Evolutionary conservation across 495 filamentous ascomycete species (phyloP), one percentile per base, ranked within the genome.

Genomic region (Apodospora peruviana): DNA sequence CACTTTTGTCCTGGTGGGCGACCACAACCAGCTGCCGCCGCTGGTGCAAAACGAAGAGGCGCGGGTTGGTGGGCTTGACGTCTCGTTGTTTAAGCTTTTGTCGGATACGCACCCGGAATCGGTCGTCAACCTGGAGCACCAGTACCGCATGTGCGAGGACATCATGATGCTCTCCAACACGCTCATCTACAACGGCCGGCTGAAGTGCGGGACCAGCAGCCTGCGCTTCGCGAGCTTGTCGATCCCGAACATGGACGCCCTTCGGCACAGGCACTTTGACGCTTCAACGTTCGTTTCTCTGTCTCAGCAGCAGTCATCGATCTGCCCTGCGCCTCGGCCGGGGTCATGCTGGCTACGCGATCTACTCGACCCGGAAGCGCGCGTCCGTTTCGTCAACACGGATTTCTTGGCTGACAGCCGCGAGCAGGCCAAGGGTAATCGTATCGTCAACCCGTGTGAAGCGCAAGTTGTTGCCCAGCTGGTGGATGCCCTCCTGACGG

Each of bases 81-180:
- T 95, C 43, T 95, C 88, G 63, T 77, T 97, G 7, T 98, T 98
- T 74, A 94, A 93, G 57, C 72, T 90, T 9, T 80, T 98, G 19
- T 96, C 87, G 14, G 91, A 97, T 56, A 76, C 76, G 0, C 90
- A 96, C 53, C 93, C 93, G 0, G 63, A 78, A 19, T 88, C 90
- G 1, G 90, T 97, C 10, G 86, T 91, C 53, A 91, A 85, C 52
- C 81, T 98, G 2, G 90, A 91, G 57, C 89, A 95, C 55, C 93
- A 98, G 62, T 98, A 98, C 58, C 89, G 93, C 56, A 98, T 98
- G 93, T 94, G 88, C 58, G 85, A 90, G 40, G 91, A 97, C 24
- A 86, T 98, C 45, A 97, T 97, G 93, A 77, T 82, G 11, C 78
- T 98, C 20, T 90, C 88, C 45, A 97, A 96, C 69, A 87, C 79